Evolutionary conservation across 441 rosid species (phyloP).

Genomic region (Syzygium malaccense): DNA sequence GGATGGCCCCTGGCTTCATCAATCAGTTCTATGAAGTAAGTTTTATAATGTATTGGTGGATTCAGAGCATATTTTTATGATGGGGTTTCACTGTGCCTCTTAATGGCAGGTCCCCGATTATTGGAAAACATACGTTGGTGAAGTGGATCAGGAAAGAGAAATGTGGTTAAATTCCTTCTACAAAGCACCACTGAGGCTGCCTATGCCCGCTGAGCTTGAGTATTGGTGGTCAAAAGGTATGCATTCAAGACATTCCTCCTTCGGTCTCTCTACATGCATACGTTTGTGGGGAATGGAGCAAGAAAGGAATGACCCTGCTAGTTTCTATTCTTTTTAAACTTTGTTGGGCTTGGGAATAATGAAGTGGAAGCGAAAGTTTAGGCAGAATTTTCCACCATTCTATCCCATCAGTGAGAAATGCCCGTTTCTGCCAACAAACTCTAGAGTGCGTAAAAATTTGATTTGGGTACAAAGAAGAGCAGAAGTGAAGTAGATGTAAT

Average conservation of each 20-base stretch:
- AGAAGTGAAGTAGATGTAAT: neutral
- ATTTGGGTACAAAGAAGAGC: neutral
- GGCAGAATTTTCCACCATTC: neutral
- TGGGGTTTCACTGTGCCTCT: neutral
- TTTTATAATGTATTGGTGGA: neutral
- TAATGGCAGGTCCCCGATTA: slow-evolving; percentile 71
- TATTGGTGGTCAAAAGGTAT: slow-evolving; percentile 83
- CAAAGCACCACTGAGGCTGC: slow-evolving; percentile 81
- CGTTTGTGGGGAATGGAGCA: neutral
- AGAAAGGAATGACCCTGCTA: neutral
- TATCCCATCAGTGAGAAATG: neutral
- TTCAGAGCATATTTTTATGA: neutral
- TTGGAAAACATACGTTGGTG: slow-evolving; percentile 80
- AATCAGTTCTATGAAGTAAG: slow-evolving; percentile 81
- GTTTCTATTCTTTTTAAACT: neutral
- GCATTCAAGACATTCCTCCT: neutral
- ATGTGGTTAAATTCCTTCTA: slow-evolving; percentile 94
- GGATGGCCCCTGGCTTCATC: slow-evolving; percentile 98
- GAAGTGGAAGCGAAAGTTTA: neutral
- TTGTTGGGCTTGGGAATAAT: neutral
- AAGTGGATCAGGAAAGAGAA: slow-evolving; percentile 84
- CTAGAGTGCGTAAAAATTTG: neutral
- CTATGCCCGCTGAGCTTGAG: slow-evolving; percentile 91
- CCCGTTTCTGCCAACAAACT: neutral
- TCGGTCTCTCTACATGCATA: neutral